Percentiles rank a stretch among this genome's conserved stretches.
phyloP scores from a whole-genome alignment of 2,329 filamentous ascomycete genomes.

The Setomelanomma holmii region DNA sequence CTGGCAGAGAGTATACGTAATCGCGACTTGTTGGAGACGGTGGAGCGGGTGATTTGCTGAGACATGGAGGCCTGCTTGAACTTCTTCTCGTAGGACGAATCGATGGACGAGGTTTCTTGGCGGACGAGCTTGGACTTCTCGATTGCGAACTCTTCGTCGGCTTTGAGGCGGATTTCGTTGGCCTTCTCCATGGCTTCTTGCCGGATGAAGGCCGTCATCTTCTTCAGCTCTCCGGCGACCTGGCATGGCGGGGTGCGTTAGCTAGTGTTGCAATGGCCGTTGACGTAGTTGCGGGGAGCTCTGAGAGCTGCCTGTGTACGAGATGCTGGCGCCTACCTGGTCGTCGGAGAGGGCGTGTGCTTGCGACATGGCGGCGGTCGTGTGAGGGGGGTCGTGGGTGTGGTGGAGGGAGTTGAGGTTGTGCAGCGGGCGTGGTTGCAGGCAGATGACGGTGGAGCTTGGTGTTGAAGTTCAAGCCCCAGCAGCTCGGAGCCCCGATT shows the following conservation, averaged over 20 bases:
- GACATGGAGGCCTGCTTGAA: conserved; percentile 98
- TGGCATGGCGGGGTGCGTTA: conserved; percentile 53
- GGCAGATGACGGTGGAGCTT: conserved; percentile 30
- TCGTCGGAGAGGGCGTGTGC: conserved; percentile 95
- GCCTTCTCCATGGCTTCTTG: conserved; percentile 98
- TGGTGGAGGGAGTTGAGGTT: conserved; percentile 9
- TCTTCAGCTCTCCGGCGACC: conserved; percentile 98
- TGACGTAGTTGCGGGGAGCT: conserved; percentile 35
- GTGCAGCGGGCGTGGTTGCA: conserved; percentile 19
- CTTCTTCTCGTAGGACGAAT: conserved; percentile 95
- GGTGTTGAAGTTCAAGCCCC: conserved; percentile 29
- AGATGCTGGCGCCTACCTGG: conserved; percentile 68
- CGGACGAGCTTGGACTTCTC: conserved; percentile 99
- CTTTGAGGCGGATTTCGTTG: conserved; percentile 96
- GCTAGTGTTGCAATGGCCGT: conserved; percentile 36
- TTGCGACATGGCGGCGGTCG: conserved; percentile 79
- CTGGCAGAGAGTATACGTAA: conserved; percentile 85
- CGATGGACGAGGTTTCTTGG: conserved; percentile 92
- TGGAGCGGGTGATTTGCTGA: conserved; percentile 97
- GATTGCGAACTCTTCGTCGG: conserved; percentile 98
- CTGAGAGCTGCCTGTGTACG: conserved; percentile 16
- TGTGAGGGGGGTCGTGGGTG: conserved; percentile 12
- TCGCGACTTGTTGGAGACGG: conserved; percentile 93
- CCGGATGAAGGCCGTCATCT: conserved; percentile 99
- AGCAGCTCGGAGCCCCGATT: conserved; percentile 32